These are phyloP conservation scores for Saccharomycopsis crataegensis DNA, from an alignment of 1,139 yeast genomes.

Conservation along the genomic window DNA sequence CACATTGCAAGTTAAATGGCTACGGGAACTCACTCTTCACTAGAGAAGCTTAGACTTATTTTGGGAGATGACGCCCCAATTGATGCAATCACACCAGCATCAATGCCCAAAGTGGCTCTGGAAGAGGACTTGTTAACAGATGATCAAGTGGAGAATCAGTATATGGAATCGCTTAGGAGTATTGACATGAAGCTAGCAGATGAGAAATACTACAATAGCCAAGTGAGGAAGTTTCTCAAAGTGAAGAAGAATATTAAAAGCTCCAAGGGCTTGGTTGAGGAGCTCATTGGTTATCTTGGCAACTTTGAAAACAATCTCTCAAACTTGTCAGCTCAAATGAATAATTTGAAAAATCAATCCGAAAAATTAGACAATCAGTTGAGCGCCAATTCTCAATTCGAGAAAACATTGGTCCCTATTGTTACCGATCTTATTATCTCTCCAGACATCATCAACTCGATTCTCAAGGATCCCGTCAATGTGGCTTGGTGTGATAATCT, in stretches of 20 bases:
- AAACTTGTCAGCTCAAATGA: conserved; percentile 52
- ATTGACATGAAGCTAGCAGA: background rate
- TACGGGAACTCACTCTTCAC: background rate
- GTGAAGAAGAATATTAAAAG: background rate
- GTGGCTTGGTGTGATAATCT: conserved; percentile 54
- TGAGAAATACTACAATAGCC: background rate
- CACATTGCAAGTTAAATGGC: background rate
- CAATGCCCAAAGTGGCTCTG: conserved; percentile 7
- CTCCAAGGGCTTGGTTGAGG: conserved; percentile 1
- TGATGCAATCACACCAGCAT: background rate
- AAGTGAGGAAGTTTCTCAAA: background rate
- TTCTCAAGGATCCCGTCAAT: conserved; percentile 41
- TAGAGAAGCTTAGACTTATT: background rate
- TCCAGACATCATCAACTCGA: conserved; percentile 50
- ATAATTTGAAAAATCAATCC: conserved; percentile 50
- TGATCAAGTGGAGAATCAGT: conserved; percentile 7
- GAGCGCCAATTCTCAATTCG: conserved; percentile 45
- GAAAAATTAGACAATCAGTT: conserved; percentile 51
- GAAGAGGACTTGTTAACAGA: conserved; percentile 3
- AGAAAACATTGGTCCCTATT: conserved; percentile 58
- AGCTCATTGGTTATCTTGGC: conserved; percentile 21
- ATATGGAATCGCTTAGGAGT: background rate
- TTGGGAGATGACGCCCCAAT: background rate
- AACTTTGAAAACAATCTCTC: conserved; percentile 53
- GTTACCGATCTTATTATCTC: conserved; percentile 70